Conservation (phyloP, 164 flowering plant species). For the Chimonanthus salicifolius region DNA sequence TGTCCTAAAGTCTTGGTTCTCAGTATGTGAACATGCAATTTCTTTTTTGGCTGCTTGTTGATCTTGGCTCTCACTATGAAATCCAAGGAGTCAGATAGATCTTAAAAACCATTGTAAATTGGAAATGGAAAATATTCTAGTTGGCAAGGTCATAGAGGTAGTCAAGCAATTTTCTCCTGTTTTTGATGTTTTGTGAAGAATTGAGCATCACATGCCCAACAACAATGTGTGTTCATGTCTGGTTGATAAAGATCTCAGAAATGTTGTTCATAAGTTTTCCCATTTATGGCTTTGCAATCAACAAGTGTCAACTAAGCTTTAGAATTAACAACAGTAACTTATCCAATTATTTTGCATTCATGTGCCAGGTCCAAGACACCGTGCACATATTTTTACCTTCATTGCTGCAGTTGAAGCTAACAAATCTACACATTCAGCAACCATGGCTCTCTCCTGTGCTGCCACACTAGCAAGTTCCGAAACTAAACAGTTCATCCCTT, state of each 20-base stretch:
- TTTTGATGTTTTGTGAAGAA: too few relatives aligned
- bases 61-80: too few relatives aligned
- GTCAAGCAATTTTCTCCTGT: too few relatives aligned
- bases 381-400: conserved; percentile 46
- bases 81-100: too few relatives aligned
- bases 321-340: background rate
- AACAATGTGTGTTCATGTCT: background rate
- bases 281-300: background rate
- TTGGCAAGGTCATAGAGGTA: too few relatives aligned
- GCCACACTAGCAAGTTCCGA: conserved; percentile 69
- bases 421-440: conserved; percentile 56
- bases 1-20: too few relatives aligned
- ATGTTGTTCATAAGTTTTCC: background rate
- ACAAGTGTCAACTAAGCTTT: background rate
- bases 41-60: too few relatives aligned
- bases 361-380: background rate
- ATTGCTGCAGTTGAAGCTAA: conserved; percentile 53
- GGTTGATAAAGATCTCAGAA: too few relatives aligned
- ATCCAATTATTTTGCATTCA: background rate
- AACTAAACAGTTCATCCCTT: conserved; percentile 42
- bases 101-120: too few relatives aligned
- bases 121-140: too few relatives aligned
- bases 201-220: background rate
- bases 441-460: conserved; percentile 54
- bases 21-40: too few relatives aligned